These are phyloP conservation scores for Hypoxylon sp. DNA, from an alignment of 2,329 filamentous ascomycete species.

Conservation along the genomic window DNA sequence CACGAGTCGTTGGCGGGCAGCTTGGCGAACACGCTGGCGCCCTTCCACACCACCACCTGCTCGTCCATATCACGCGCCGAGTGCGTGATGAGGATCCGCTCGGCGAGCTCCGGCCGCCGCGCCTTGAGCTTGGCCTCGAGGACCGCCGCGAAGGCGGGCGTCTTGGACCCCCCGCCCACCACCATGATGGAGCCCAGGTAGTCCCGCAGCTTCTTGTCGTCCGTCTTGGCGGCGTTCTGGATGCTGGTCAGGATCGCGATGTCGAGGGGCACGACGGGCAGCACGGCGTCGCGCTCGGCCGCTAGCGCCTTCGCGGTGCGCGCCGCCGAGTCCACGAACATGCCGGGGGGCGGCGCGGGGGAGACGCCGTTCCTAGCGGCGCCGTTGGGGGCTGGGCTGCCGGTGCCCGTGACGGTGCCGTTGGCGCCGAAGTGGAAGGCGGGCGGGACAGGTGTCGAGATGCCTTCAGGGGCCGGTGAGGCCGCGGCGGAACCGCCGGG, in stretches of 20 bases:
- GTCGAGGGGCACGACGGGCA: constrained; percentile 87
- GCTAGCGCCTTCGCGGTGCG: constrained; percentile 67
- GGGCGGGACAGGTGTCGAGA: constrained; percentile 72
- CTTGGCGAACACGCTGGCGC: constrained; percentile 94
- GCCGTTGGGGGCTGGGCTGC: constrained; percentile 65
- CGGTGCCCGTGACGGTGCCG: constrained; percentile 58
- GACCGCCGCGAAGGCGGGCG: constrained; percentile 81
- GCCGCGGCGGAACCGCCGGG: constrained; percentile 88
- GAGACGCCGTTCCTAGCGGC: constrained; percentile 63
- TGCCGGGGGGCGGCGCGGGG: constrained; percentile 56
- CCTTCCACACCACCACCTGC: constrained; percentile 98
- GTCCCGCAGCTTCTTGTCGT: constrained; percentile 93
- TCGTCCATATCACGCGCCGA: constrained; percentile 95
- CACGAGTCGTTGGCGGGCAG: constrained; percentile 94
- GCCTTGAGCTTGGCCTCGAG: constrained; percentile 85
- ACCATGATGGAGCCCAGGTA: constrained; percentile 92
- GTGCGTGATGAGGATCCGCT: constrained; percentile 71
- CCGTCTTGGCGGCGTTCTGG: constrained; percentile 84
- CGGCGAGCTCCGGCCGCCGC: constrained; percentile 69
- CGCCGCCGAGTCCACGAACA: constrained; percentile 64
- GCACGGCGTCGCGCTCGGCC: constrained; percentile 79
- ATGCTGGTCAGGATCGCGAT: constrained; percentile 91
- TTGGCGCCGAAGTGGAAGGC: constrained; percentile 67
- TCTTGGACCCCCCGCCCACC: constrained; percentile 85
- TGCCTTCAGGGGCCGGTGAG: constrained; percentile 85